Percentiles rank a stretch among this genome's conserved stretches.
Evolutionary conservation across 139 green algal species (phyloP).

Genomic region (Nannochloris sp.): DNA sequence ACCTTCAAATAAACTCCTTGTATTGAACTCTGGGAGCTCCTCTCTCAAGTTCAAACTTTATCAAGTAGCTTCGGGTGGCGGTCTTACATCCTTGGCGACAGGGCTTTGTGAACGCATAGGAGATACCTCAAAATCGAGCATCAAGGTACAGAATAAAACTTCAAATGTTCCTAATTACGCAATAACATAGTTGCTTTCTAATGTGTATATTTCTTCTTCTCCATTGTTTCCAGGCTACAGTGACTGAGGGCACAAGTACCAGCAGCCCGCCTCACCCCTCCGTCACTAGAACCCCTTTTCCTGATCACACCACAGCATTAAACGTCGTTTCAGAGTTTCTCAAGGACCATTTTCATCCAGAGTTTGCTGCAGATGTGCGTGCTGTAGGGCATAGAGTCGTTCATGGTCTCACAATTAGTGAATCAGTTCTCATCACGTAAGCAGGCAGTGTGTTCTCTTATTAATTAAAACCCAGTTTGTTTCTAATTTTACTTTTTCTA

Average conservation of each 20-base stretch:
- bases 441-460: background rate
- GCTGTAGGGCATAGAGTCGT: constrained; percentile 68
- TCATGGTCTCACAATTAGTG: constrained; percentile 64
- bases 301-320: constrained; percentile 49
- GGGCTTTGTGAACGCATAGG: constrained; percentile 71
- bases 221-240: constrained; percentile 7
- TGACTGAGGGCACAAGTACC: background rate
- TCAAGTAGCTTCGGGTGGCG: background rate
- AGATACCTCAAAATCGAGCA: constrained; percentile 29
- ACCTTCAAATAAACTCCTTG: constrained; percentile 41
- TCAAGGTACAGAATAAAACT: constrained; percentile 28
- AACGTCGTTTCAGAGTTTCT: constrained; percentile 44
- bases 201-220: background rate
- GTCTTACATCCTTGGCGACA: constrained; percentile 27
- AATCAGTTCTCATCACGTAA: constrained; percentile 46
- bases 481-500: background rate
- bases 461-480: background rate
- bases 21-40: constrained; percentile 58
- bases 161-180: no score
- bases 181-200: no score
- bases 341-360: constrained; percentile 20
- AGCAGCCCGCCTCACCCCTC: background rate
- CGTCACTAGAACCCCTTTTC: constrained; percentile 2
- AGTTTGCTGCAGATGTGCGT: constrained; percentile 37
- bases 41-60: constrained; percentile 73